phyloP scores from a whole-genome alignment of 306 rosid species.

The Fragaria nilgerrensis region DNA sequence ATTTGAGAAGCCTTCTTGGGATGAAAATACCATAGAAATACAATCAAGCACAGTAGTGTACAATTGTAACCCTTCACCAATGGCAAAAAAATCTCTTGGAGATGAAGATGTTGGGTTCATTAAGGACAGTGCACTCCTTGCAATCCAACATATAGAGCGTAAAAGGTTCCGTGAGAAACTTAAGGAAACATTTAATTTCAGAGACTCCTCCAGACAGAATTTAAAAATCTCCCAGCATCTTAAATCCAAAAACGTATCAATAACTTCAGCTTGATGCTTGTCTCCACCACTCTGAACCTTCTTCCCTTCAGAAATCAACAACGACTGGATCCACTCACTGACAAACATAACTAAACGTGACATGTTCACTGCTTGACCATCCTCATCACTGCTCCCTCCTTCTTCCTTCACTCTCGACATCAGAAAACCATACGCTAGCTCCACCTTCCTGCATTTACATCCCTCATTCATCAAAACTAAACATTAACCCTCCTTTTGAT shows the following conservation, averaged over 20 bases:
- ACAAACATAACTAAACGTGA: constrained; percentile 58
- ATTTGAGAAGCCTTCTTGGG: constrained; percentile 68
- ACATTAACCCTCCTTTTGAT: not conserved
- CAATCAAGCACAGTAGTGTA: constrained; percentile 58
- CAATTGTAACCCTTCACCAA: constrained; percentile 44
- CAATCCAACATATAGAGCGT: constrained; percentile 47
- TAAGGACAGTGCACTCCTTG: constrained; percentile 43
- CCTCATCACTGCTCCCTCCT: constrained; percentile 24
- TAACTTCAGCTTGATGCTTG: constrained; percentile 34
- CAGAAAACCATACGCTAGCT: constrained; percentile 62
- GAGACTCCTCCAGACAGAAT: constrained; percentile 74
- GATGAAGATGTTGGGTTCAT: constrained; percentile 26
- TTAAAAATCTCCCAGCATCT: constrained; percentile 83
- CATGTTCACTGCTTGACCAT: constrained; percentile 48
- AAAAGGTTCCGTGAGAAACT: constrained; percentile 63
- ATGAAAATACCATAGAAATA: constrained; percentile 64
- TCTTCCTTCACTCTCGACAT: constrained; percentile 34
- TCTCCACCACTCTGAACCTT: constrained; percentile 31
- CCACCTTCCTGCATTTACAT: constrained; percentile 73
- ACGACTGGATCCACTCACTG: constrained; percentile 72
- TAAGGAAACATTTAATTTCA: constrained; percentile 44
- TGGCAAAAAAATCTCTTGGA: constrained; percentile 27
- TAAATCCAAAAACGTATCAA: constrained; percentile 55
- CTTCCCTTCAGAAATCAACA: constrained; percentile 65
- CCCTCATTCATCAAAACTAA: constrained; percentile 9